Evolutionary conservation across 2,329 filamentous ascomycete genomes (phyloP).

Genomic region (Fusarium sp.): DNA sequence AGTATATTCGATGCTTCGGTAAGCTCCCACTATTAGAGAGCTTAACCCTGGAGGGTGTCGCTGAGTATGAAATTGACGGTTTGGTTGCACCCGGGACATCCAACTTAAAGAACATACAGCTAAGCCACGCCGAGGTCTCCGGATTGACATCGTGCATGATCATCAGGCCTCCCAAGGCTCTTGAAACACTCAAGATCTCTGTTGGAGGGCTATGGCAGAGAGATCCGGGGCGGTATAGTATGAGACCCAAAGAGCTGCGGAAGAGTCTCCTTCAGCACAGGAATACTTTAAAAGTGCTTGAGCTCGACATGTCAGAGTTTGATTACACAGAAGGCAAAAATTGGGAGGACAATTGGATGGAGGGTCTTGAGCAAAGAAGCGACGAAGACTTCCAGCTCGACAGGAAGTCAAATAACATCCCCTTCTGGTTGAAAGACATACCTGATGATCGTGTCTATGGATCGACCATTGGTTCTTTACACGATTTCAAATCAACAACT

Average conservation of each 20-base stretch:
- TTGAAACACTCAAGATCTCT: neutral
- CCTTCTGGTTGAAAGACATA: slow-evolving; percentile 1
- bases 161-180: neutral
- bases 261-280: neutral
- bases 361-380: neutral
- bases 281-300: neutral
- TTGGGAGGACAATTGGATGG: neutral
- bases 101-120: neutral
- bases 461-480: neutral
- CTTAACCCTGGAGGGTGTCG: neutral
- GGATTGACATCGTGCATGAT: neutral
- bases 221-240: neutral
- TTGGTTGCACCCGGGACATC: neutral
- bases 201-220: neutral
- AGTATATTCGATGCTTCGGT: slow-evolving; percentile 7
- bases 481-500: neutral
- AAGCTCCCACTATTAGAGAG: neutral
- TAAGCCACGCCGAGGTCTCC: neutral
- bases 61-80: neutral
- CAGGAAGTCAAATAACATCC: neutral
- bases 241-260: neutral
- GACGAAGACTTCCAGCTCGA: neutral
- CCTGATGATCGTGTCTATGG: neutral
- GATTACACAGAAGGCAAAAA: neutral
- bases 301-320: neutral